These are phyloP conservation scores for Ettlia oleoabundans DNA, from an alignment of 139 green algal species.

Conservation along the genomic window DNA sequence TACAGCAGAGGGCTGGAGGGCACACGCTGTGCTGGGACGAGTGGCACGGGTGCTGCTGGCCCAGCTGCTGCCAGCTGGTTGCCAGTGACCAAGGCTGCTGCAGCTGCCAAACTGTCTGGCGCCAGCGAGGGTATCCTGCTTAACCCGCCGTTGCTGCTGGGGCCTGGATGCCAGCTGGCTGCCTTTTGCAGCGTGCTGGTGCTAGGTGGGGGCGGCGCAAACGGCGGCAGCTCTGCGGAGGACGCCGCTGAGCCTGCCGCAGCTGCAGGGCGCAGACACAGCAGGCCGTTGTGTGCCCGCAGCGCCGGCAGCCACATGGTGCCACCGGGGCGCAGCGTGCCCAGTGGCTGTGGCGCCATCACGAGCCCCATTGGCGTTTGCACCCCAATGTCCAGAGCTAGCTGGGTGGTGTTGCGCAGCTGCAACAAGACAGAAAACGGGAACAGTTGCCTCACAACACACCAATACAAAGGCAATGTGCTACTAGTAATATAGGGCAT, in stretches of 20 bases:
- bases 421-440: slow-evolving; percentile 3
- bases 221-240: background rate
- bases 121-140: slow-evolving; percentile 20
- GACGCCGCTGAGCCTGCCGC: too few relatives aligned
- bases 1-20: slow-evolving; percentile 18
- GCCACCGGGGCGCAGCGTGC: slow-evolving; percentile 41
- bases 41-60: background rate
- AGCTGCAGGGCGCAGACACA: slow-evolving; percentile 50
- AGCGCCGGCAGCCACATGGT: slow-evolving; percentile 58
- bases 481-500: too few relatives aligned
- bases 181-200: slow-evolving; percentile 5
- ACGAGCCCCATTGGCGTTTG: slow-evolving; percentile 1
- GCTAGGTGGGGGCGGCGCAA: background rate
- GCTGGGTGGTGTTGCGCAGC: slow-evolving; percentile 54
- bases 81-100: slow-evolving; percentile 5
- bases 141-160: background rate
- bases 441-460: background rate
- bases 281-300: slow-evolving; percentile 19
- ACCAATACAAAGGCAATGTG: too few relatives aligned
- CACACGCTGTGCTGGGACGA: background rate
- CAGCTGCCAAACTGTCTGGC: slow-evolving; percentile 18
- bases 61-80: background rate
- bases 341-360: slow-evolving; percentile 35
- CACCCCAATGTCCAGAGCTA: slow-evolving; percentile 52
- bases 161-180: slow-evolving; percentile 13